These are phyloP conservation scores for Colletotrichum sp. DNA, from an alignment of 2,329 filamentous ascomycete genomes.

Conservation along the genomic window DNA sequence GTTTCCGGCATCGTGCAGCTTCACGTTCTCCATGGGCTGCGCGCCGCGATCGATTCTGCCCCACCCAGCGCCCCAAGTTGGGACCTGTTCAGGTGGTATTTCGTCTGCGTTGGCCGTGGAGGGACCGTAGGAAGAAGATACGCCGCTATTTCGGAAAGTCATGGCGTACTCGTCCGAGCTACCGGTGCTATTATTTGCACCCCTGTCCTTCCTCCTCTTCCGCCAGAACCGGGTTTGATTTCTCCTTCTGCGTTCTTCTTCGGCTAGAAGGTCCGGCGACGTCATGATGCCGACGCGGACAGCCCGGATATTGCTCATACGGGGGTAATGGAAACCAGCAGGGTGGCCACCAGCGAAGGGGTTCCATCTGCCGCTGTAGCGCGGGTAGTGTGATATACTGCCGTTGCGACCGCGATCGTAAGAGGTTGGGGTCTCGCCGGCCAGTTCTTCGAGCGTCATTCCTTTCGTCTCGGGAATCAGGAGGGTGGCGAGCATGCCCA, in stretches of 20 bases:
- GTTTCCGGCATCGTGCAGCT: slow-evolving; percentile 39
- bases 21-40: slow-evolving; percentile 26
- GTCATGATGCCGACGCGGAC: slow-evolving; percentile 48
- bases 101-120: slow-evolving; percentile 6
- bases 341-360: slow-evolving; percentile 56
- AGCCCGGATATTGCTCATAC: slow-evolving; percentile 32
- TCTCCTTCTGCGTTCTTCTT: slow-evolving; percentile 20
- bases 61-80: slow-evolving; percentile 26
- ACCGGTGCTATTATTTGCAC: slow-evolving; percentile 22
- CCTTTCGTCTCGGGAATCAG: slow-evolving; percentile 82
- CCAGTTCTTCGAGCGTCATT: slow-evolving; percentile 73
- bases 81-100: not conserved
- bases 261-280: slow-evolving; percentile 40
- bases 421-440: slow-evolving; percentile 69
- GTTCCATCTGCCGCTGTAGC: slow-evolving; percentile 43
- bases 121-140: slow-evolving; percentile 28
- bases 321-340: slow-evolving; percentile 55
- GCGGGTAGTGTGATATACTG: slow-evolving; percentile 44
- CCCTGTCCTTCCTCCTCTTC: slow-evolving; percentile 24
- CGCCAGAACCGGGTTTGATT: slow-evolving; percentile 18
- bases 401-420: slow-evolving; percentile 58
- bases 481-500: slow-evolving; percentile 70
- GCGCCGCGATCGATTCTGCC: slow-evolving; percentile 34
- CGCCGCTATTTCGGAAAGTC: slow-evolving; percentile 21
- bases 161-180: slow-evolving; percentile 13